Base-by-base conservation (phyloP, 495 filamentous ascomycete species). In the Oidiodendron maius region DNA sequence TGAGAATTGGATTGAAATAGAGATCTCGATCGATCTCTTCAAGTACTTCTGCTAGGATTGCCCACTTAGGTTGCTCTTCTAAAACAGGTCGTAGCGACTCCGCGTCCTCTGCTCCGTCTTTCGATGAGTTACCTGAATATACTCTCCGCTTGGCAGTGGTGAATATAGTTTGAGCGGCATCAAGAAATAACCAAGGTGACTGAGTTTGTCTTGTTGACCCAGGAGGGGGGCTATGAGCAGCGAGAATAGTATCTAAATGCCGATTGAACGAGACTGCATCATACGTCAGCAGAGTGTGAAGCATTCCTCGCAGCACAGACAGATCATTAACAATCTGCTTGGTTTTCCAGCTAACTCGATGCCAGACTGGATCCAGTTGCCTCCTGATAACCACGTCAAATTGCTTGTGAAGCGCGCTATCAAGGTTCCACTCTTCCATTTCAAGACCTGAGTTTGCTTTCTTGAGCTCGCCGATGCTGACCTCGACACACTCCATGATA, bases 361-460 rank as follows among this genome's bases (percentile, higher is more conserved):
- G 93, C 93, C 93, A 98, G 47, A 96, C 89, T 4, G 91, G 89
- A 60, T 97, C 91, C 12, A 98, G 69, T 64, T 98, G 93, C 57
- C 91, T 81, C 41, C 90, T 71, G 40, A 98, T 81, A 49, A 91
- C 81, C 26, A 87, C 72, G 64, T 97, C 94, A 62, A 98, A 98
- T 55, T 84, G 91, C 62, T 83, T 86, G 51, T 96, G 87, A 46
- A 98, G 67, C 18, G 93, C 94, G 62, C 89, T 96, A 62, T 98
- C 94, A 16, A 96, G 70, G 46, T 89, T 97, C 93, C 93, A 98
- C 54, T 96, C 90, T 50, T 91, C 91, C 85, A 97, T 87, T 53
- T 98, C 94, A 4, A 98, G 68, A 0, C 90, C 89, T 0, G 82
- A 75, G 59, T 96, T 96, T 8, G 80, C 72, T 61, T 95, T 96